These are phyloP conservation scores for Phaseolus coccineus DNA, from an alignment of 331 rosid genomes.

Conservation along the genomic window DNA sequence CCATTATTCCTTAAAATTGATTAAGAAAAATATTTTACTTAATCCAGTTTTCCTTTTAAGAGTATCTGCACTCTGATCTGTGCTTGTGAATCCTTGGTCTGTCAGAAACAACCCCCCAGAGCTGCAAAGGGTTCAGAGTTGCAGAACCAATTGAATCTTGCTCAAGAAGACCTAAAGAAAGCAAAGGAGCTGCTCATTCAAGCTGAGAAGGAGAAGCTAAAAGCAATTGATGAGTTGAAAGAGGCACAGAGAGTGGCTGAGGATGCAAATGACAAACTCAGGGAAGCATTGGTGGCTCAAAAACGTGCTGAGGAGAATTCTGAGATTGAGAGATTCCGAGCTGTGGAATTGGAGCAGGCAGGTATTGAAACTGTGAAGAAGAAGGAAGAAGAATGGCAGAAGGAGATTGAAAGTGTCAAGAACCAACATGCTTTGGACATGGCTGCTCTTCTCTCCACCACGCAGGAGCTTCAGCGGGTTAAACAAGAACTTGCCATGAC, in stretches of 20 bases:
- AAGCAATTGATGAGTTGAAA: slow-evolving; percentile 72
- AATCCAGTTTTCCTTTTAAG: slow-evolving; percentile 5
- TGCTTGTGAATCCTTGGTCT: slow-evolving; percentile 36
- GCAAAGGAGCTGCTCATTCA: slow-evolving; percentile 76
- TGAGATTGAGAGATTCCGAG: slow-evolving; percentile 86
- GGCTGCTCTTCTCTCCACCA: slow-evolving; percentile 71
- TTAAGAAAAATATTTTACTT: slow-evolving; percentile 7
- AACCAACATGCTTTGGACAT: slow-evolving; percentile 84
- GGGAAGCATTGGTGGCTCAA: slow-evolving; percentile 81
- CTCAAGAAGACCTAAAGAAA: slow-evolving; percentile 86
- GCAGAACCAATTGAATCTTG: slow-evolving; percentile 67
- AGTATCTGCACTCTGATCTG: slow-evolving; percentile 23
- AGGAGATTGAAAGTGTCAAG: slow-evolving; percentile 75
- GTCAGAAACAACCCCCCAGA: slow-evolving; percentile 66
- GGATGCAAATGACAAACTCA: slow-evolving; percentile 82
- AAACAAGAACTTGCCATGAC: slow-evolving; percentile 76
- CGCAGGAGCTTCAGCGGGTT: slow-evolving; percentile 82
- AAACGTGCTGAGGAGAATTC: slow-evolving; percentile 81
- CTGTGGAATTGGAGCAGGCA: slow-evolving; percentile 87
- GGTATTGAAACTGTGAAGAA: slow-evolving; percentile 78
- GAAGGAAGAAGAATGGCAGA: slow-evolving; percentile 85
- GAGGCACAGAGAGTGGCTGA: slow-evolving; percentile 69
- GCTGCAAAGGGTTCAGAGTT: slow-evolving; percentile 68
- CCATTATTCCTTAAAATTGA: slow-evolving; percentile 20
- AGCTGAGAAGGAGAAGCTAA: slow-evolving; percentile 74